A percentile compares a stretch with the other conserved stretches of the same genome.
phyloP scores from a whole-genome alignment of 1,139 yeast genomes.

The Suhomyces panamericanus region DNA sequence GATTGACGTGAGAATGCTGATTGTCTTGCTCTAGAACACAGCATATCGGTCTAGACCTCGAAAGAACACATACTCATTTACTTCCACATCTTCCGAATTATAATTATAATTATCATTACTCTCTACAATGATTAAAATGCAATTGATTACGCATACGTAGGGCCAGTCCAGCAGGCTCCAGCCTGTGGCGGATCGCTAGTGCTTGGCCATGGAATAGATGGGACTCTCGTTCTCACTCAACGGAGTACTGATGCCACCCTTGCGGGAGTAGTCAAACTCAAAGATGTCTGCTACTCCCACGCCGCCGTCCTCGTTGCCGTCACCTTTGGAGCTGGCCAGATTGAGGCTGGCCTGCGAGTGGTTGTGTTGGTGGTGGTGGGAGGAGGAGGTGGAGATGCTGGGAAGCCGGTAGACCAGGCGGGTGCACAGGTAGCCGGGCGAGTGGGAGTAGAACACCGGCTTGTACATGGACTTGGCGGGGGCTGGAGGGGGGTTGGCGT shows the following conservation, averaged over 20 bases:
- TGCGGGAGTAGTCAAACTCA: constrained; percentile 28
- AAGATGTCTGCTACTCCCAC: constrained; percentile 26
- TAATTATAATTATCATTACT: too few species aligned
- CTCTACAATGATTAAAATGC: not conserved
- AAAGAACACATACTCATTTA: too few species aligned
- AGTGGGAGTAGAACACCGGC: constrained; percentile 8
- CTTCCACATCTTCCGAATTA: too few species aligned
- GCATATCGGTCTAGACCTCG: too few species aligned
- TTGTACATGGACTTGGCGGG: constrained; percentile 12
- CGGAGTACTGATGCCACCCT: constrained; percentile 34
- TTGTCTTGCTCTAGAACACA: too few species aligned
- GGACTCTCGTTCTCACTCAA: constrained; percentile 36
- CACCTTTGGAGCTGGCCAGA: constrained; percentile 26
- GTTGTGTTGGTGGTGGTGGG: constrained; percentile 23
- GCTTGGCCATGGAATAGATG: constrained; percentile 16
- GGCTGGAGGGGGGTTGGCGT: constrained; percentile 5
- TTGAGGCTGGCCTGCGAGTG: constrained; percentile 33
- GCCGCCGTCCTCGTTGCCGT: constrained; percentile 24
- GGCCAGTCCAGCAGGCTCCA: constrained; percentile 3
- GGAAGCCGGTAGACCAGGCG: constrained; percentile 10
- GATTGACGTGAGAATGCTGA: too few species aligned
- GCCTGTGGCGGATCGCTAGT: constrained; percentile 7
- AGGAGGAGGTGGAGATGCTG: constrained; percentile 11
- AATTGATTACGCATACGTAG: not conserved
- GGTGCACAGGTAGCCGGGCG: constrained; percentile 9